These are phyloP conservation scores for Colletotrichum incanum DNA, from an alignment of 2,329 filamentous ascomycete genomes.

Conservation along the genomic window DNA sequence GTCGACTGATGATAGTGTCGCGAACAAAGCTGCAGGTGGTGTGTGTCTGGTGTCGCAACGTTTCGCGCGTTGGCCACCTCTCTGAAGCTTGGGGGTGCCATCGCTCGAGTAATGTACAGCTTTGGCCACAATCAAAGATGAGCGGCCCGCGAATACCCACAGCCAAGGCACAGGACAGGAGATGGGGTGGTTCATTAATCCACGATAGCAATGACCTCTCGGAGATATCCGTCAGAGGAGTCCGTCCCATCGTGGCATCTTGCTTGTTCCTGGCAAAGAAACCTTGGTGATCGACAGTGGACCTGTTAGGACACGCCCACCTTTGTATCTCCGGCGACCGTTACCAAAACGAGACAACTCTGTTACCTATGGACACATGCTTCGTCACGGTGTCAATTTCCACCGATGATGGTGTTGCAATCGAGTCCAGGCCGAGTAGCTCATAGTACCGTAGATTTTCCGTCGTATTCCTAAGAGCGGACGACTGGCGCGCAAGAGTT, in stretches of 20 bases:
- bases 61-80: background rate
- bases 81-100: background rate
- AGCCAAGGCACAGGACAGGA: no score
- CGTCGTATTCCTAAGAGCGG: background rate
- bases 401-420: background rate
- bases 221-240: conserved; percentile 6
- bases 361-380: no score
- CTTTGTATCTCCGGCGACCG: background rate
- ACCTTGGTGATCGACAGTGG: background rate
- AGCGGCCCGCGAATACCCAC: background rate
- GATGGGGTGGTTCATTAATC: background rate
- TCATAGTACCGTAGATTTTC: no score
- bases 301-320: background rate
- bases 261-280: conserved; percentile 6
- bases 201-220: background rate
- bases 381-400: background rate
- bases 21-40: background rate
- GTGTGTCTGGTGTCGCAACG: background rate
- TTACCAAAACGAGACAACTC: background rate
- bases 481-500: background rate
- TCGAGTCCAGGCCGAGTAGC: background rate
- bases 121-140: conserved; percentile 6
- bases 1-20: no score
- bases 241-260: background rate
- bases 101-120: conserved; percentile 6